These are phyloP conservation scores for Chaetomium sp. DNA, from an alignment of 2,329 filamentous ascomycete genomes.

Conservation along the genomic window DNA sequence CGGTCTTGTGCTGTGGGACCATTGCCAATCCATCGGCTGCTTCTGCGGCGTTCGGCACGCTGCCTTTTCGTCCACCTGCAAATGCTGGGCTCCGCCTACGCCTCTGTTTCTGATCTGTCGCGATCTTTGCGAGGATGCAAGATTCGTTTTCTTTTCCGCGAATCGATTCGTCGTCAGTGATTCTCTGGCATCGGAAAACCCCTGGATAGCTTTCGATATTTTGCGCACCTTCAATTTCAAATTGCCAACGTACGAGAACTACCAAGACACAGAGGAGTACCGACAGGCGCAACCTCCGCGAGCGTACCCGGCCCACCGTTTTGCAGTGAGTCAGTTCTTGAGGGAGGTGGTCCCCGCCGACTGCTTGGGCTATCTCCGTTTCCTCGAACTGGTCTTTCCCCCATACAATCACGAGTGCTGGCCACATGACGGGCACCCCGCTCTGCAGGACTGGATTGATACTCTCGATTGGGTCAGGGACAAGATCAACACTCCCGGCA, in stretches of 20 bases:
- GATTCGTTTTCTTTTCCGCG: conserved; percentile 19
- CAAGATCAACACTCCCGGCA: not conserved
- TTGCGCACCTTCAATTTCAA: not conserved
- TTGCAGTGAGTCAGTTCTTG: conserved; percentile 16
- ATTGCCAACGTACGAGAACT: not conserved
- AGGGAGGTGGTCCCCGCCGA: conserved; percentile 14
- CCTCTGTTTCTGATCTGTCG: conserved; percentile 28
- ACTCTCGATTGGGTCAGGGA: conserved; percentile 16
- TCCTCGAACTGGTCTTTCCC: conserved; percentile 20
- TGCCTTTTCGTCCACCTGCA: conserved; percentile 26
- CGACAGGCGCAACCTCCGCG: not conserved
- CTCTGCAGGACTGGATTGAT: conserved; percentile 12
- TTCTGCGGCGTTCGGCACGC: conserved; percentile 25
- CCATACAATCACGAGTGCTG: not conserved
- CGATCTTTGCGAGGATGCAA: conserved; percentile 18
- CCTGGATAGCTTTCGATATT: not conserved
- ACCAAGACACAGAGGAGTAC: too few relatives aligned
- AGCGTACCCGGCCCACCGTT: not conserved
- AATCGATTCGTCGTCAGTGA: conserved; percentile 26
- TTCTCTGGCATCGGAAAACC: not conserved
- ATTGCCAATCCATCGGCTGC: conserved; percentile 8
- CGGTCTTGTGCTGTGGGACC: not conserved
- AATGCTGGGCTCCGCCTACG: conserved; percentile 26
- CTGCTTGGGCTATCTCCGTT: conserved; percentile 12
- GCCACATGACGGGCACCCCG: conserved; percentile 7